Percentiles rank a stretch among this genome's conserved stretches.
These are phyloP conservation scores for Rhodamnia rubescens DNA, from an alignment of 345 rosid genomes.

Conservation along the genomic window DNA sequence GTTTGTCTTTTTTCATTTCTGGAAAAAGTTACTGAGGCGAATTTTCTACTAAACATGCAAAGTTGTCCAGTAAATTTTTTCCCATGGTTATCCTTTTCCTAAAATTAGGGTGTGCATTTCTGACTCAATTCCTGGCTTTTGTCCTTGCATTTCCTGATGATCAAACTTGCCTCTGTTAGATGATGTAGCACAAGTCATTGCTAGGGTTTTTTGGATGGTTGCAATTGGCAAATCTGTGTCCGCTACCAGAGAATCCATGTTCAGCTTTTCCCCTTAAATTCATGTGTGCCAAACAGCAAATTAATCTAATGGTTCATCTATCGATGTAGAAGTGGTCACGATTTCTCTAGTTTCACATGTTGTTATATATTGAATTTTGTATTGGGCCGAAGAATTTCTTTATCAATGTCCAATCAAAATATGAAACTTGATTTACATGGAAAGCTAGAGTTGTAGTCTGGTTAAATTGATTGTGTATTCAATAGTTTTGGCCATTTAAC, in stretches of 20 bases:
- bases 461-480: background rate
- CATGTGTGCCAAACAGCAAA: background rate
- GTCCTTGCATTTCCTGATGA: background rate
- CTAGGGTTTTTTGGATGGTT: background rate
- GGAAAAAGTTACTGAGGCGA: background rate
- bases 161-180: background rate
- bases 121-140: background rate
- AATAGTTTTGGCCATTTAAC: background rate
- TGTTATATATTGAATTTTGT: background rate
- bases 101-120: background rate
- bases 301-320: background rate
- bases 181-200: background rate
- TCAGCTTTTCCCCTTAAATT: background rate
- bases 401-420: background rate
- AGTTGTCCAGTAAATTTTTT: background rate
- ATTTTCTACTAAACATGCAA: background rate
- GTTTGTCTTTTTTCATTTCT: background rate
- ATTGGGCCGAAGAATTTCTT: background rate
- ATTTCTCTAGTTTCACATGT: background rate
- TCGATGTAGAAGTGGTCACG: background rate
- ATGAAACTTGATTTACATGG: background rate
- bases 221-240: background rate
- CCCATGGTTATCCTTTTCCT: background rate
- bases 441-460: background rate
- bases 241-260: background rate